Evolutionary conservation across 352 stramenopile genomes (phyloP).

Genomic region (Phytophthora melonis): DNA sequence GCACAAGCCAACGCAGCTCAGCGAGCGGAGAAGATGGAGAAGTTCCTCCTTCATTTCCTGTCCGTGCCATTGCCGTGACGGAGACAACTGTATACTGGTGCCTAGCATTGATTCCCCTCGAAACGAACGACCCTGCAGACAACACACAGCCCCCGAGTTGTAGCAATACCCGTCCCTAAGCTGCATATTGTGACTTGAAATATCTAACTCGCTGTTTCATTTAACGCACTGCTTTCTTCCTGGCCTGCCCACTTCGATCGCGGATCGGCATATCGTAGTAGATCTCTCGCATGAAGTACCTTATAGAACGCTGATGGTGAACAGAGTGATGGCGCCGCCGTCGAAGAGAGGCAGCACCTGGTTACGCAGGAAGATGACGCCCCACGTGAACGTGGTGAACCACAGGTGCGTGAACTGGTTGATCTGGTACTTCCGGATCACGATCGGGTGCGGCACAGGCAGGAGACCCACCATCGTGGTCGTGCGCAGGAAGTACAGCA

Average conservation of each 20-base stretch:
- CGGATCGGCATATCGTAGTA: conserved; percentile 9
- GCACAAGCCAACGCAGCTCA: conserved; percentile 62
- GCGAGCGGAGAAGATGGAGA: conserved; percentile 78
- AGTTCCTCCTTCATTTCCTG: conserved; percentile 74
- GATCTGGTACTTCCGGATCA: conserved; percentile 99
- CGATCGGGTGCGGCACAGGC: conserved; percentile 97
- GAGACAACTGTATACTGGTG: conserved; percentile 14
- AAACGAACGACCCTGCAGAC: conserved; percentile 28
- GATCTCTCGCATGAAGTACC: conserved; percentile 16
- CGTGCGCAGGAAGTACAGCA: conserved; percentile 96
- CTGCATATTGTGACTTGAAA: conserved; percentile 24
- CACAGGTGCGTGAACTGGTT: conserved; percentile 99
- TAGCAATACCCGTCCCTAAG: conserved; percentile 31
- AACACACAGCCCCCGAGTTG: conserved; percentile 27
- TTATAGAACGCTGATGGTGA: conserved; percentile 92
- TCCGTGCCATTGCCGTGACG: conserved; percentile 56
- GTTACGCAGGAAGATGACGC: conserved; percentile 98
- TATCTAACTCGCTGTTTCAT: conserved; percentile 42
- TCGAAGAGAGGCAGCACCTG: conserved; percentile 98
- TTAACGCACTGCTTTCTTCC: conserved; percentile 29
- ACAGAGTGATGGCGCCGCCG: conserved; percentile 96
- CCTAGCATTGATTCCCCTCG: conserved; percentile 2
- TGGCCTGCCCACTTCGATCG: conserved; percentile 27
- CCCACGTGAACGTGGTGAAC: conserved; percentile 99
- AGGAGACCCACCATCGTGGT: conserved; percentile 99